Evolutionary conservation across 768 basidiomycete genomes (phyloP), one percentile per base, ranked within the genome.

Genomic region (Trametes meyenii): DNA sequence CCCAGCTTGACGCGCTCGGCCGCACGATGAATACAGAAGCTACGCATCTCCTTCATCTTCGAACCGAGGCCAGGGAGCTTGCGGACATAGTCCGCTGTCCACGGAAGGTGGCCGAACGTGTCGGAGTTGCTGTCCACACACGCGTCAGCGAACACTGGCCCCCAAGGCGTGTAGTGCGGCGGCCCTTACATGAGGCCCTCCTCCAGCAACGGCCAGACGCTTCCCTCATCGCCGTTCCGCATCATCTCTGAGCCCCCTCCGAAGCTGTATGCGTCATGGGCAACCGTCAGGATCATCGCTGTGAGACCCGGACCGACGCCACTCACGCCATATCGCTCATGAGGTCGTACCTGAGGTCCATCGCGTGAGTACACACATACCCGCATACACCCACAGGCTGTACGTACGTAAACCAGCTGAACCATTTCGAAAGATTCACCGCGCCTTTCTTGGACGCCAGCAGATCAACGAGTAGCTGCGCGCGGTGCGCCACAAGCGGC

Each of bases 331-430:
- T 66, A 61, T 74, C 71, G 38, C 69, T 69, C 72, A 74, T 74
- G 61, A 72, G 70, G 58, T 74, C 71, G 57, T 68, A 73, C 44
- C 69, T 67, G 57, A 68, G 63, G 63, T 58, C 64, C 39, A 55
- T 39, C n/a, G 42, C 29, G 53, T 62, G 24, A 67, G 57, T 45
- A 58, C 29, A 23, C 55, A 36, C 45, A 36, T n/a, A 44, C 5
- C 51, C 16, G 38, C 5, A 44, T 14, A n/a, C 36, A n/a, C 16
- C 10, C 38, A 3, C 43, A 62, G 6, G 36, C 43, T 52, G 33
- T 36, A 72, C 78, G 51, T 51, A 79, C 78, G 75, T 58, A 62
- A 77, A 79, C 63, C 67, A 79, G 42, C 69, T 69, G 43, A 78
- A 69, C 75, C 74, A 77, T 50, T 72, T 68, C 0, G 72, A 68